phyloP scores from a whole-genome alignment of 495 filamentous ascomycete genomes.

The Hypoxylon lenormandii region DNA sequence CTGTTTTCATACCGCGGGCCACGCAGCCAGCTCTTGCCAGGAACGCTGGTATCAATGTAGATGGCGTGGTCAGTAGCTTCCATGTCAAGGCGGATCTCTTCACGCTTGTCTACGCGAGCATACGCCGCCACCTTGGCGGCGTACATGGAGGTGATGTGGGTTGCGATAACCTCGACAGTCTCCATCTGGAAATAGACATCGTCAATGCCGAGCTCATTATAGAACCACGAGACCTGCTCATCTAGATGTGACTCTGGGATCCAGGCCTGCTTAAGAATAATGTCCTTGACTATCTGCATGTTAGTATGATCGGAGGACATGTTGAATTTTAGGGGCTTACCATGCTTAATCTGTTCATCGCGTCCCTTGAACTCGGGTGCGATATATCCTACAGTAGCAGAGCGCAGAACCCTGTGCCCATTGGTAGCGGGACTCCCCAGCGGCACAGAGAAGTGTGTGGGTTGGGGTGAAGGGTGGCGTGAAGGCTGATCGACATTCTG shows the following conservation, averaged over 20 bases:
- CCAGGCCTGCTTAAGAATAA: slow-evolving; percentile 70
- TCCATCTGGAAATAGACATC: slow-evolving; percentile 99
- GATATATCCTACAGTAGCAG: slow-evolving; percentile 93
- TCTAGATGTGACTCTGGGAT: slow-evolving; percentile 86
- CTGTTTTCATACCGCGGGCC: slow-evolving; percentile 92
- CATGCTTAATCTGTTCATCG: slow-evolving; percentile 88
- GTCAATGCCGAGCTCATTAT: slow-evolving; percentile 95
- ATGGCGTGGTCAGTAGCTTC: slow-evolving; percentile 94
- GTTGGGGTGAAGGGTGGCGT: slow-evolving; percentile 84
- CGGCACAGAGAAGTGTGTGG: slow-evolving; percentile 86
- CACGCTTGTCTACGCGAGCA: slow-evolving; percentile 88
- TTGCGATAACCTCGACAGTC: slow-evolving; percentile 84
- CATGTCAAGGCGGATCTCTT: slow-evolving; percentile 95
- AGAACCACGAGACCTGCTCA: slow-evolving; percentile 93
- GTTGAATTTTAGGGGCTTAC: slow-evolving; percentile 60
- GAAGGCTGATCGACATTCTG: slow-evolving; percentile 46
- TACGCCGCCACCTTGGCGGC: slow-evolving; percentile 96
- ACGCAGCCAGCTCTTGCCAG: slow-evolving; percentile 76
- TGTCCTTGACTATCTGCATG: slow-evolving; percentile 53
- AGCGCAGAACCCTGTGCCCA: slow-evolving; percentile 76
- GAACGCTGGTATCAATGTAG: slow-evolving; percentile 96
- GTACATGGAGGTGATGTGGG: slow-evolving; percentile 93
- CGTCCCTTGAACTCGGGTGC: slow-evolving; percentile 96
- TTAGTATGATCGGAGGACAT: slow-evolving; percentile 35
- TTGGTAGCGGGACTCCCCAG: slow-evolving; percentile 65